Base-by-base conservation (phyloP, 2,329 filamentous ascomycete species). In the Alternaria brassicicola region DNA sequence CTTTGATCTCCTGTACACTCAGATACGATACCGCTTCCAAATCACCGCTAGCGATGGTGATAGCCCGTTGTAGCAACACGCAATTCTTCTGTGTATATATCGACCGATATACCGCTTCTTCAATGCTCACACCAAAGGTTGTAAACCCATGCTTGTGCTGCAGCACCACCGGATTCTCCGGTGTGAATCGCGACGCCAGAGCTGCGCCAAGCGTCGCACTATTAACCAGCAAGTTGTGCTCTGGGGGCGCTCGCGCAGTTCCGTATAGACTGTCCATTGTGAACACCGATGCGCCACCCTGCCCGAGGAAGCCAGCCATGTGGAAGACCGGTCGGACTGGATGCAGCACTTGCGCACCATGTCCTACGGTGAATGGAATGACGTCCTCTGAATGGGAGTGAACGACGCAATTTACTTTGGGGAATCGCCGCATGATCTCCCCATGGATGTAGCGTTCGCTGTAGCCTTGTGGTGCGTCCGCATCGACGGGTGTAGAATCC, bases 71-170 rank as follows among this genome's bases (percentile, higher is more conserved):
- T 8, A 80, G 59, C 10, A 78, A 54, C 4, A 75, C 71, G 35
- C 68, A 73, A 25, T 74, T 75, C 12, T 61, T 68, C 60, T 71
- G 69, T n/a, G 75, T 78, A 48, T 78, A 81, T 19, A 81, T 68
- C 0, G 79, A 74, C 23, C 77, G 70, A 55, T 76, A 80, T 3
- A 81, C 76, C 5, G 76, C 78, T 52, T 79, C 73, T 52, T 80
- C 73, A n/a, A 81, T 72, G 5, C 59, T 69, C 0, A 54, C 55
- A 0, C 76, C 80, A 6, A 77, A 66, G 30, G 71, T 74, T 1
- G 79, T 80, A 45, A 81, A 81, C 0, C 80, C 80, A 49, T 81
- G 79, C 9, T 79, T 78, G 12, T 78, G 75, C 73, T 80, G 79
- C 48, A 78, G 53, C 3, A 77, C 71, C 2, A 76, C 71, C 0